Conservation (phyloP, 352 stramenopile species). For the Aphanomyces euteiches region DNA sequence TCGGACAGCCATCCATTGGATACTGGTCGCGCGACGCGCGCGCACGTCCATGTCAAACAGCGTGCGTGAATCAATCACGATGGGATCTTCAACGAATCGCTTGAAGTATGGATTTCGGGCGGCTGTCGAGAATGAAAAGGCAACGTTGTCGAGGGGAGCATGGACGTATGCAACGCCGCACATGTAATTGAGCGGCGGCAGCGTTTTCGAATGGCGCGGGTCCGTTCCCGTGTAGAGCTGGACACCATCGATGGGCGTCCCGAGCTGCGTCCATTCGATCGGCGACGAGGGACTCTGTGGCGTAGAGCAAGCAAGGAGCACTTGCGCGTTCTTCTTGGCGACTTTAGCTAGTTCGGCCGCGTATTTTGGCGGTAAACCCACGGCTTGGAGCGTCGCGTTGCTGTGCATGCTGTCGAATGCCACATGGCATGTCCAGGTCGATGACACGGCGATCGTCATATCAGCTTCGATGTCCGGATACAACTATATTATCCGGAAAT, state of each 20-base stretch:
- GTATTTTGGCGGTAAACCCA: constrained; percentile 12
- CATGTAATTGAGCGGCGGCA: constrained; percentile 20
- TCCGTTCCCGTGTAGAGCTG: constrained; percentile 19
- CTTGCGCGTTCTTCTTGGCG: constrained; percentile 6
- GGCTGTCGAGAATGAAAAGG: not conserved
- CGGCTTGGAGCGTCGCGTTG: not conserved
- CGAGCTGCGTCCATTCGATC: constrained; percentile 3
- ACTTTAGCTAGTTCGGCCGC: constrained; percentile 9
- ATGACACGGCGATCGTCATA: too few species aligned
- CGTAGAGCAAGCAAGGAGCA: not conserved
- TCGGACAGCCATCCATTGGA: constrained; percentile 29
- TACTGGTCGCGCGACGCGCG: constrained; percentile 9
- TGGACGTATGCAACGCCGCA: constrained; percentile 22
- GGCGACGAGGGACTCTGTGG: constrained; percentile 5
- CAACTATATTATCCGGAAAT: too few species aligned
- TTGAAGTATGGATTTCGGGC: constrained; percentile 15
- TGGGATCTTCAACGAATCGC: constrained; percentile 15
- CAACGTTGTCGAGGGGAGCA: not conserved
- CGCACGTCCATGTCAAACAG: constrained; percentile 25
- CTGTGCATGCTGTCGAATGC: not conserved
- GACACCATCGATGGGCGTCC: constrained; percentile 10
- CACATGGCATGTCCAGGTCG: not conserved
- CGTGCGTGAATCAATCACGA: constrained; percentile 23
- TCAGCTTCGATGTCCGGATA: not conserved
- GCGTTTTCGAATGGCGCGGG: not conserved